These are phyloP conservation scores for Sapria himalayana DNA, from an alignment of 345 rosid species.

Conservation along the genomic window DNA sequence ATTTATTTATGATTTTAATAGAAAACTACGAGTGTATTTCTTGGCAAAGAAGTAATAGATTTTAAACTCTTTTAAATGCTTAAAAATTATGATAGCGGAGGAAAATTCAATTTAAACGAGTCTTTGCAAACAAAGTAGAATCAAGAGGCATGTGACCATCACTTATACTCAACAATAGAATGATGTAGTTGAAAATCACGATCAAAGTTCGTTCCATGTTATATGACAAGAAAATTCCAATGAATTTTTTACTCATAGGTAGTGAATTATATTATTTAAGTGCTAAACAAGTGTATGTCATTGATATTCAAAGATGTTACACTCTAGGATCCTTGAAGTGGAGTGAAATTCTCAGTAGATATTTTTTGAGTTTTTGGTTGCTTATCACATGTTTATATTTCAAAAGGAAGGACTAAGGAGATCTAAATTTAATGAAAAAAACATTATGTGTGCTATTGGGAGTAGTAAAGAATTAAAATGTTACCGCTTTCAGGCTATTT, in stretches of 20 bases:
- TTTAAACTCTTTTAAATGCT: neutral
- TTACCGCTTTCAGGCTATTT: too few species aligned
- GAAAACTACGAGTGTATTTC: neutral
- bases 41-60: neutral
- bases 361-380: too few species aligned
- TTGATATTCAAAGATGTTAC: neutral
- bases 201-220: too few species aligned
- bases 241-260: neutral
- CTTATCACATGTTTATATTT: too few species aligned
- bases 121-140: slow-evolving; percentile 1
- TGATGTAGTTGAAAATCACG: too few species aligned
- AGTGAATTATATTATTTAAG: neutral
- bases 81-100: slow-evolving; percentile 1
- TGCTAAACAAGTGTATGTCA: neutral
- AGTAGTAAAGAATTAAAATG: too few species aligned
- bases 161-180: neutral
- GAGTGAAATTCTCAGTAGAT: too few species aligned
- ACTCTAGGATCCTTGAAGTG: too few species aligned
- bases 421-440: neutral
- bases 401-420: neutral
- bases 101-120: neutral
- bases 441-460: too few species aligned
- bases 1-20: neutral
- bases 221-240: neutral
- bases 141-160: neutral